A percentile compares a stretch with the other conserved stretches of the same genome.
Conservation (phyloP, 768 basidiomycete species). For the Cubamyces sp. region DNA sequence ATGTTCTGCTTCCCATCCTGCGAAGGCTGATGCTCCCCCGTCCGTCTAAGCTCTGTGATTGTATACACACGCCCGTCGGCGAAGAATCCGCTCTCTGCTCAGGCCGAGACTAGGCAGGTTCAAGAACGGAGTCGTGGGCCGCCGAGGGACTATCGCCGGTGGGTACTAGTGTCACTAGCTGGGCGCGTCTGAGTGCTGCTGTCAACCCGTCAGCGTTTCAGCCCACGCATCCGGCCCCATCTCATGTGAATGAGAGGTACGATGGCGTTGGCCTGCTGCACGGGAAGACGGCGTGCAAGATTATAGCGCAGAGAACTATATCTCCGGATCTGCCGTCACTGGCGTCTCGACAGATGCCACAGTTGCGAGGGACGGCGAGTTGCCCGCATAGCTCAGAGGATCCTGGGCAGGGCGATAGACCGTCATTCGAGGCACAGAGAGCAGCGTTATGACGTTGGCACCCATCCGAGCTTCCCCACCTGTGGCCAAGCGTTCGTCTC, state of each 20-base stretch:
- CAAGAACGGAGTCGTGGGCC: constrained; percentile 17
- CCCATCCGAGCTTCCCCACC: constrained; percentile 1
- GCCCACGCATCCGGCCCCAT: no score
- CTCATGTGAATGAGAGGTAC: no score
- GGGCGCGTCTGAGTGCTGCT: background rate
- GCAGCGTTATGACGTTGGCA: constrained; percentile 1
- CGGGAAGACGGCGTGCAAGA: no score
- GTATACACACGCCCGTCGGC: background rate
- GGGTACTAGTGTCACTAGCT: background rate
- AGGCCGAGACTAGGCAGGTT: background rate
- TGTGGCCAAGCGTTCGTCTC: background rate
- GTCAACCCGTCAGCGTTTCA: background rate
- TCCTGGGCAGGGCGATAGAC: no score
- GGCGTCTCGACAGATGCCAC: no score
- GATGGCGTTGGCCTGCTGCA: no score
- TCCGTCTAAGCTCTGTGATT: background rate
- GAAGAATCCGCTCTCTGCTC: background rate
- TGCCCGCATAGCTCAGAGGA: no score
- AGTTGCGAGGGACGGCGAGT: background rate
- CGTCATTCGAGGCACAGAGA: no score
- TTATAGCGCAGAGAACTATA: no score
- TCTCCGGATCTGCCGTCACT: no score
- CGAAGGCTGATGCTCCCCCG: constrained; percentile 1
- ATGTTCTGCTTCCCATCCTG: constrained; percentile 4
- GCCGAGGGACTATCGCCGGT: constrained; percentile 16